Percentiles rank a stretch among this genome's conserved stretches.
phyloP scores from a whole-genome alignment of 805 yeast genomes.

The Candida rishiriensis region DNA sequence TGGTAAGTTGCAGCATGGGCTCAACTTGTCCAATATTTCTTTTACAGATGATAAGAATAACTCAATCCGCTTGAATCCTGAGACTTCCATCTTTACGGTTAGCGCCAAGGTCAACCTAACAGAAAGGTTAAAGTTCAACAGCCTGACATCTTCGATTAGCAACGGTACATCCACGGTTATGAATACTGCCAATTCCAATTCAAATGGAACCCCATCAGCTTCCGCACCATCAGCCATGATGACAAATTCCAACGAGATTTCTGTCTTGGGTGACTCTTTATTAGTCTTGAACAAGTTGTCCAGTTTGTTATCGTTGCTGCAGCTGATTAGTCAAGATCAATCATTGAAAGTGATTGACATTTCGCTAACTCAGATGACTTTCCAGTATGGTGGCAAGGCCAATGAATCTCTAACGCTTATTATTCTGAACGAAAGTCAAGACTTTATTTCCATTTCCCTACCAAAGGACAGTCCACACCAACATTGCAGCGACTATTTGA shows the following conservation, averaged over 20 bases:
- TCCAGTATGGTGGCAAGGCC: constrained; percentile 26
- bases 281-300: constrained; percentile 26
- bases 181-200: not conserved
- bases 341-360: constrained; percentile 24
- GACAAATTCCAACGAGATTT: constrained; percentile 5
- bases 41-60: constrained; percentile 23
- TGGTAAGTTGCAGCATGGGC: constrained; percentile 28
- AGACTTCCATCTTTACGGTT: constrained; percentile 26
- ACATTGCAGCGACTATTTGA: constrained; percentile 22
- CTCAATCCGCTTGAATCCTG: constrained; percentile 20
- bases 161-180: not conserved
- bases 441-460: constrained; percentile 20
- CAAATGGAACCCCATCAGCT: not conserved
- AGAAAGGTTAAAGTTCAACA: constrained; percentile 18
- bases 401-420: constrained; percentile 26
- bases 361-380: constrained; percentile 24
- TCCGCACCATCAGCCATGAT: not conserved
- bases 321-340: constrained; percentile 26
- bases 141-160: not conserved
- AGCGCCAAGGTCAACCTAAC: constrained; percentile 23
- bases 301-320: constrained; percentile 25
- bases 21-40: constrained; percentile 23
- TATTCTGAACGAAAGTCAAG: constrained; percentile 18
- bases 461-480: constrained; percentile 29
- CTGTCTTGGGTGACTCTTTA: constrained; percentile 22